Evolutionary conservation across 495 filamentous ascomycete genomes (phyloP).

Genomic region (Glutinoglossum americanum): DNA sequence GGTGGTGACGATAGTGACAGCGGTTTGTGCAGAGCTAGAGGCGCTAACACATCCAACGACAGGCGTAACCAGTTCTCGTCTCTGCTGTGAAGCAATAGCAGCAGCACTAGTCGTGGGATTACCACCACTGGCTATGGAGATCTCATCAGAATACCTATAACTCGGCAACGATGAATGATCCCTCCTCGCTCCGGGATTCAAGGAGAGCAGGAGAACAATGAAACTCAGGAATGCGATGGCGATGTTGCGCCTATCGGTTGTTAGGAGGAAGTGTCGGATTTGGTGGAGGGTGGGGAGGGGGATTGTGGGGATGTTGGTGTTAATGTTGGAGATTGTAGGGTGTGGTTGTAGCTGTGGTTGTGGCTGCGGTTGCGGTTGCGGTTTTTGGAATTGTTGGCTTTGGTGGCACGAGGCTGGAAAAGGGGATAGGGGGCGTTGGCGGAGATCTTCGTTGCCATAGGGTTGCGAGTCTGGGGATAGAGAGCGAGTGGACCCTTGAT

Average conservation of each 20-base stretch:
- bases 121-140: no score
- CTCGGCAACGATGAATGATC: no score
- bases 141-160: no score
- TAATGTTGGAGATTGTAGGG: background rate
- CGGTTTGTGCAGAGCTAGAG: no score
- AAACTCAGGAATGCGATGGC: slow-evolving; percentile 39
- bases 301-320: slow-evolving; percentile 9
- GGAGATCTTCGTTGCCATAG: background rate
- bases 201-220: slow-evolving; percentile 33
- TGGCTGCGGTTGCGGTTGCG: background rate
- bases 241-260: slow-evolving; percentile 50
- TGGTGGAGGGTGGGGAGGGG: slow-evolving; percentile 28
- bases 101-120: no score
- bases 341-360: background rate
- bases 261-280: slow-evolving; percentile 44
- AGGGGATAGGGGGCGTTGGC: background rate
- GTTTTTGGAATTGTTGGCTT: background rate
- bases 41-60: no score
- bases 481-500: background rate
- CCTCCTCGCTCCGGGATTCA: slow-evolving; percentile 5
- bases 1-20: no score
- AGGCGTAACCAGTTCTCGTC: no score
- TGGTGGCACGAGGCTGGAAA: background rate
- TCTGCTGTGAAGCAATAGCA: no score
- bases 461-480: background rate